phyloP scores from a whole-genome alignment of 371 early-diverging fungal genomes.

The Rhizopus sp. region DNA sequence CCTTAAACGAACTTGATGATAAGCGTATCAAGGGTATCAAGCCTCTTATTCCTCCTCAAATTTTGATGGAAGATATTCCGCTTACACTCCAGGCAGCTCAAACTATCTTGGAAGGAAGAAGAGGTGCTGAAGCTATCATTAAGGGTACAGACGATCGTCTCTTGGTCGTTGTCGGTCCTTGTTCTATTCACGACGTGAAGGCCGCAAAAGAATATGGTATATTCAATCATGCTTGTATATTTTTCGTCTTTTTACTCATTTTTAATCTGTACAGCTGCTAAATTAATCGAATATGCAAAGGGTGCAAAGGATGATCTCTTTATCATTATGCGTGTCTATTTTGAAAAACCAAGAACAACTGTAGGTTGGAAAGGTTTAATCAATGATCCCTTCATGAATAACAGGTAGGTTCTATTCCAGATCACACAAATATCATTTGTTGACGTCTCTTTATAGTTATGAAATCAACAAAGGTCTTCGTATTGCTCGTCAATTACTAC shows the following conservation, averaged over 20 bases:
- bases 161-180: constrained; percentile 81
- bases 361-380: constrained; percentile 94
- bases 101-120: constrained; percentile 53
- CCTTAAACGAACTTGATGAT: constrained; percentile 93
- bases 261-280: constrained; percentile 26
- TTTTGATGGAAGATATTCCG: constrained; percentile 89
- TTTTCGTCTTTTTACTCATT: background rate
- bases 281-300: constrained; percentile 62
- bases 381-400: constrained; percentile 73
- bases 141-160: constrained; percentile 80
- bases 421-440: background rate
- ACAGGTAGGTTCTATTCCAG: constrained; percentile 34
- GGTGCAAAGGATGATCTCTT: constrained; percentile 67
- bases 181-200: constrained; percentile 90
- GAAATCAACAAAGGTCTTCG: constrained; percentile 90
- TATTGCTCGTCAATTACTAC: constrained; percentile 73
- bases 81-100: constrained; percentile 56
- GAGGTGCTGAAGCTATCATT: constrained; percentile 69
- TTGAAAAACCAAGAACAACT: constrained; percentile 94
- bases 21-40: constrained; percentile 85
- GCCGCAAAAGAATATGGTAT: constrained; percentile 88
- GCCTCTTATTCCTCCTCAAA: constrained; percentile 94
- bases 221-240: background rate
- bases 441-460: constrained; percentile 49
- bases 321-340: constrained; percentile 92